Base-by-base conservation (phyloP, 129 eudicot genomes). In the Ambrosia artemisiifolia region DNA sequence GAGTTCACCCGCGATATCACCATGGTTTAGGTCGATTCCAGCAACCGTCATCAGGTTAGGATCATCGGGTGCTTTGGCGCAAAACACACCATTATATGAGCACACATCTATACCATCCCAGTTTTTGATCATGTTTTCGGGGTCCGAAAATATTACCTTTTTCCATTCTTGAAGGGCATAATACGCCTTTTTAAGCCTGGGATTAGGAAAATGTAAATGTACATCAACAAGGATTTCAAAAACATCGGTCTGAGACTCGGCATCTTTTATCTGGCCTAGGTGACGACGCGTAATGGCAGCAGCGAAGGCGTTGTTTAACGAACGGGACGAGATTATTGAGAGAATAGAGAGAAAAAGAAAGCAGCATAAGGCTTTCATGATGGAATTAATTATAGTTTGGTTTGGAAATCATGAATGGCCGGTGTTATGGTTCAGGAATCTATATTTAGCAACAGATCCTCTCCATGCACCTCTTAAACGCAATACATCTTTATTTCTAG, bases 71-170 rank as follows among this genome's bases (percentile, higher is more conserved):
- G 93, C 84, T 7, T 82, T 77, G 43, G 78, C 78, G 34, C 96
- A 91, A 53, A 82, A 91, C 13, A 91, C 89, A 6, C 96, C 93
- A 0, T 72, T 84, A 73, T 91, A 91, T 13, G 69, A 74, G 61
- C 97, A 91, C n/a, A 86, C 96, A n/a, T 91, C 84, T 6, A 69
- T 60, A 0, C 97, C 96, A 9, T 73, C 80, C 97, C 97, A 91
- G 20, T 86, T 91, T 34, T 42, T 59, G 0, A 87, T 66, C 36
- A 85, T 70, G 64, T 83, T 79, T 0, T 48, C 34, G 0, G 97
- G 97, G 76, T 91, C 96, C 0, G 97, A 91, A 44, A 53, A 73
- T 6, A 91, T 80, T 8, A 81, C 82, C 24, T 80, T 73, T n/a
- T 88, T 91, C 88, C 87, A 86, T 43, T 88, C 83, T 65, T 91